Evolutionary conservation across 495 filamentous ascomycete genomes (phyloP).

Genomic region (Viridothelium virens): DNA sequence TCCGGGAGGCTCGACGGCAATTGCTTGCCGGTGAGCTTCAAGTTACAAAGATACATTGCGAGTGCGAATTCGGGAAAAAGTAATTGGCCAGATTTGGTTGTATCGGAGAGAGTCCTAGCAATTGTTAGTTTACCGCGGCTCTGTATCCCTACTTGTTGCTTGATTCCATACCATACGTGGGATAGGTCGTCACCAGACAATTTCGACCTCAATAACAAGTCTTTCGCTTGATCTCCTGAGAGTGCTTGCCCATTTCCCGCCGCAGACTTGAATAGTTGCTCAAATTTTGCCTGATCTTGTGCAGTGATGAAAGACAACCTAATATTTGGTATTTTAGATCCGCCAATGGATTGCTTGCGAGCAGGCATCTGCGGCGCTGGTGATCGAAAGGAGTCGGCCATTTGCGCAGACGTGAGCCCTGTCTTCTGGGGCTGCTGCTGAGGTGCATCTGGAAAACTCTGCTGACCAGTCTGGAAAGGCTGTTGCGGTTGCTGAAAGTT

Average conservation of each 20-base stretch:
- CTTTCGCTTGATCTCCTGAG: slow-evolving; percentile 83
- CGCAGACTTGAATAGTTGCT: slow-evolving; percentile 95
- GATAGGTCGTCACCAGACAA: slow-evolving; percentile 73
- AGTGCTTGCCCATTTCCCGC: slow-evolving; percentile 80
- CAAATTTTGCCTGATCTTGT: slow-evolving; percentile 93
- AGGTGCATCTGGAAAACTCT: slow-evolving; percentile 41
- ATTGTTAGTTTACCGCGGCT: slow-evolving; percentile 7
- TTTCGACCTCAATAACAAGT: slow-evolving; percentile 80
- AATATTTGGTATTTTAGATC: slow-evolving; percentile 82
- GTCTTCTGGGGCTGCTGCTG: slow-evolving; percentile 39
- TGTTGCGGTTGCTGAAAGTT: slow-evolving; percentile 46
- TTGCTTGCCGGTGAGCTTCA: slow-evolving; percentile 78
- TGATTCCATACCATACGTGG: slow-evolving; percentile 65
- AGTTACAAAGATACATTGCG: slow-evolving; percentile 97
- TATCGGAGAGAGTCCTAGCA: slow-evolving; percentile 86
- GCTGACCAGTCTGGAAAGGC: slow-evolving; percentile 29
- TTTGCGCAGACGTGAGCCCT: slow-evolving; percentile 65
- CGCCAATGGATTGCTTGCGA: slow-evolving; percentile 37
- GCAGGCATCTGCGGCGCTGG: slow-evolving; percentile 49
- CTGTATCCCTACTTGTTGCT: not conserved
- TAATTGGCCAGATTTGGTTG: slow-evolving; percentile 90
- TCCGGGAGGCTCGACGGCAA: slow-evolving; percentile 72
- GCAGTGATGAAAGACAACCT: slow-evolving; percentile 92
- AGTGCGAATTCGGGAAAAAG: slow-evolving; percentile 97
- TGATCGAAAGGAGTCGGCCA: slow-evolving; percentile 77